These are phyloP conservation scores for Epicoccum nigrum DNA, from an alignment of 2,329 filamentous ascomycete genomes.

Conservation along the genomic window DNA sequence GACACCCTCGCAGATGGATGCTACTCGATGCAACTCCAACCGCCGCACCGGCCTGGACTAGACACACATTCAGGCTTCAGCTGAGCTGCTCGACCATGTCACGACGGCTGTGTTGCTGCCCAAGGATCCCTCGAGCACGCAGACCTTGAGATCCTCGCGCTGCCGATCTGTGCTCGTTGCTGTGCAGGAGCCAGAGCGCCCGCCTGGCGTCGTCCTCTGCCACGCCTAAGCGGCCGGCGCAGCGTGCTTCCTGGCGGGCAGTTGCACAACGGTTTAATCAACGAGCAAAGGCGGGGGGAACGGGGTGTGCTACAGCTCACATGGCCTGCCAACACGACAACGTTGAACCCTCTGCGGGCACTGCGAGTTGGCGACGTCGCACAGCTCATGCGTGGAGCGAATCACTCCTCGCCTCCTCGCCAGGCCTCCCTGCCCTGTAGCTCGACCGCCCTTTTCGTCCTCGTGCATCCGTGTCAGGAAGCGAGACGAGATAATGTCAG, in stretches of 20 bases:
- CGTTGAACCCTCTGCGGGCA: slow-evolving; percentile 14
- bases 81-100: slow-evolving; percentile 7
- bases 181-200: slow-evolving; percentile 17
- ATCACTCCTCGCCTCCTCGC: slow-evolving; percentile 24
- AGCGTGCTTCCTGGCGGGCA: slow-evolving; percentile 22
- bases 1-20: neutral
- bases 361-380: slow-evolving; percentile 22
- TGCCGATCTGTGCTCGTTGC: slow-evolving; percentile 22
- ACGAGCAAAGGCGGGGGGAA: slow-evolving; percentile 24
- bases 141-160: slow-evolving; percentile 16
- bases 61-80: neutral
- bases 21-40: slow-evolving; percentile 5
- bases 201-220: slow-evolving; percentile 10
- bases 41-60: neutral
- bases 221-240: slow-evolving; percentile 24
- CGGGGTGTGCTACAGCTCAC: slow-evolving; percentile 19
- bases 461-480: slow-evolving; percentile 21
- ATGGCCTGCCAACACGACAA: slow-evolving; percentile 36
- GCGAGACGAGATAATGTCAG: slow-evolving; percentile 22
- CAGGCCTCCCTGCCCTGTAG: slow-evolving; percentile 23
- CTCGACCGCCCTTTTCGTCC: slow-evolving; percentile 25
- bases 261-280: slow-evolving; percentile 21
- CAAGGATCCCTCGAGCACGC: slow-evolving; percentile 11
- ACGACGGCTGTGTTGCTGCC: slow-evolving; percentile 11
- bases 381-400: slow-evolving; percentile 28